Conservation (phyloP, 2,329 filamentous ascomycete genomes). For the Ascochyta lentis region DNA sequence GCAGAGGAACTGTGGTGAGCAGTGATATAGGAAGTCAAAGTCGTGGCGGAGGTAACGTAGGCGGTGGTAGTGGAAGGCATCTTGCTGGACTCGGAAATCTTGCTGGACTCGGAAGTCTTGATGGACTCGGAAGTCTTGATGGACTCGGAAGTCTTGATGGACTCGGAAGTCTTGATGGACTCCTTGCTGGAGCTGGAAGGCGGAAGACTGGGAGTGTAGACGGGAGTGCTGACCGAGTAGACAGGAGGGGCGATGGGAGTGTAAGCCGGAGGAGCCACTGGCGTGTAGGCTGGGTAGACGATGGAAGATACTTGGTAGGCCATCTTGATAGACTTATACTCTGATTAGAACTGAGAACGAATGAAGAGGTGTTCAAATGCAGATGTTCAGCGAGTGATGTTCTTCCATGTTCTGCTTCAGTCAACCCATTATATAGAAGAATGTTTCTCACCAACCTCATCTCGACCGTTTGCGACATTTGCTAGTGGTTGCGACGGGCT, state of each 20-base stretch:
- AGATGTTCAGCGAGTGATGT: constrained; percentile 14
- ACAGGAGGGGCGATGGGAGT: not conserved
- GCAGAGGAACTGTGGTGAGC: constrained; percentile 10
- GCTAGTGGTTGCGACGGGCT: constrained; percentile 4
- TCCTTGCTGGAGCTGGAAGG: too few relatives aligned
- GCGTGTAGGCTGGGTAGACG: constrained; percentile 13
- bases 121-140: too few relatives aligned
- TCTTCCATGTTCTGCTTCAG: constrained; percentile 2
- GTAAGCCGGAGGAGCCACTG: constrained; percentile 10
- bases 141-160: too few relatives aligned
- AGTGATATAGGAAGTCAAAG: constrained; percentile 15
- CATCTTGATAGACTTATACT: constrained; percentile 13
- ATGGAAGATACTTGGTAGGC: constrained; percentile 17
- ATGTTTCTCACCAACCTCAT: constrained; percentile 4
- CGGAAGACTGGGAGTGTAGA: not conserved
- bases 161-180: too few relatives aligned
- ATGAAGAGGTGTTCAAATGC: constrained; percentile 9
- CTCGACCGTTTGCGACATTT: constrained; percentile 15
- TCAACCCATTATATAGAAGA: constrained; percentile 12
- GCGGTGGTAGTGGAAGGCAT: constrained; percentile 15
- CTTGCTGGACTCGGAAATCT: not conserved
- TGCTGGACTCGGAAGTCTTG: not conserved
- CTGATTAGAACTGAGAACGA: constrained; percentile 13
- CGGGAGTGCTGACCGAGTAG: not conserved
- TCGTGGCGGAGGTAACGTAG: constrained; percentile 14